Evolutionary conservation across 2,329 filamentous ascomycete genomes (phyloP), one percentile per base, ranked within the genome.

Genomic region (Calycina marina): DNA sequence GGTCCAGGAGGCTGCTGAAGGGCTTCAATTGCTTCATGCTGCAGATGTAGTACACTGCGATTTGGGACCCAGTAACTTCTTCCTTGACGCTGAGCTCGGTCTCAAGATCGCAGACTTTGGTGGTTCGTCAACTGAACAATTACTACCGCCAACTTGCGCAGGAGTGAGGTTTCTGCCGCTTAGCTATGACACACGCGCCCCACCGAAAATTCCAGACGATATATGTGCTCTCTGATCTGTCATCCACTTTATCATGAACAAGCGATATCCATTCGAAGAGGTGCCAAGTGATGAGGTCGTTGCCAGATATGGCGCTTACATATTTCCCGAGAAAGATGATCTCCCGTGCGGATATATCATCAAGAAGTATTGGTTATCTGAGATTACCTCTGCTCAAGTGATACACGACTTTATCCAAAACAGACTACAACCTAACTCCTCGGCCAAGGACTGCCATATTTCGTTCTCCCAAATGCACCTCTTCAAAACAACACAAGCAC

Each of bases 31-130:
- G 26, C 35, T 60, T 17, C 58, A 61, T 46, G 46, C 39, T 8
- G 47, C 48, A 36, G 40, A 45, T n/a, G 48, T 59, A 10, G 50
- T 60, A 38, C 57, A 61, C 38, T 56, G 50, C 41, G 55, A 61
- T 39, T 43, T 60, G 17, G 50, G 53, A 39, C 55, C 56, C 3
- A 51, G 49, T 30, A 58, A 60, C 38, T 53, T 59, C 32, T 44
- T 59, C 0, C 38, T 60, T 12, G 53, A 58, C 38, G 39, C 42
- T 14, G 28, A 43, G 31, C 45, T 59, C 13, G 38, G 53, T 36
- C 44, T 59, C 34, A 47, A 48, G 32, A 55, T 61, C 32, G 51
- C 50, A 14, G 55, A 57, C 31, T 57, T 58, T 37, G 42, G 47
- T 27, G 54, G 55, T 26, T 53, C 52, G 4, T 48, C 55, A 16